These are phyloP conservation scores for Trypanosoma mega DNA, from an alignment of 208 protist genomes.

Conservation along the genomic window DNA sequence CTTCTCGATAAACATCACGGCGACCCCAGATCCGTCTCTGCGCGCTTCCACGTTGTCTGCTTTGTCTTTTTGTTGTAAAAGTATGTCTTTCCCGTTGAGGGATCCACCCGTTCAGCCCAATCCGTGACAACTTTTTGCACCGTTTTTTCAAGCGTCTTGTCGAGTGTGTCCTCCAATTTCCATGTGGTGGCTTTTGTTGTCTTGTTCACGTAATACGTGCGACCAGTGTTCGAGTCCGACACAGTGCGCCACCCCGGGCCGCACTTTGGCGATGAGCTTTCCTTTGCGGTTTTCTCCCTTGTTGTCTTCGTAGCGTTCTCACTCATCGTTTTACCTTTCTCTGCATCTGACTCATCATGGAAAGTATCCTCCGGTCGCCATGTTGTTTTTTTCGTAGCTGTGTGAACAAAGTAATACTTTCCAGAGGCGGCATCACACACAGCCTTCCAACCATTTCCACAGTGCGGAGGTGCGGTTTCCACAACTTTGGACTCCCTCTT, in stretches of 20 bases:
- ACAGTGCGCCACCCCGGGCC: conserved; percentile 39
- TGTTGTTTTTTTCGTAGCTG: conserved; percentile 24
- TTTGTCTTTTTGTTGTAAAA: conserved; percentile 43
- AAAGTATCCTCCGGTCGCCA: conserved; percentile 32
- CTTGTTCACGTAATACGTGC: conserved; percentile 40
- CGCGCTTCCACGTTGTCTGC: conserved; percentile 38
- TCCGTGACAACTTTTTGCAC: conserved; percentile 6
- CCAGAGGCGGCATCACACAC: conserved; percentile 33
- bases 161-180: conserved; percentile 22
- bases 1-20: background rate
- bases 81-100: conserved; percentile 27
- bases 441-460: conserved; percentile 32
- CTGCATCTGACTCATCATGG: background rate
- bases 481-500: background rate
- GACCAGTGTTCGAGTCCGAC: conserved; percentile 20
- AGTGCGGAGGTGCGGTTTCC: background rate
- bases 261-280: too few species aligned
- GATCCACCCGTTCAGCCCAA: conserved; percentile 37
- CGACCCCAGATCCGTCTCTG: conserved; percentile 19
- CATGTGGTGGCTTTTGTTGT: conserved; percentile 36
- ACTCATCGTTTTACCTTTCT: conserved; percentile 3
- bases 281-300: too few species aligned
- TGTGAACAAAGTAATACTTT: conserved; percentile 32
- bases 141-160: background rate
- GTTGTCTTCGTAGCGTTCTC: background rate